phyloP scores from a whole-genome alignment of 2,329 filamentous ascomycete species.

The Immersiporthe knoxdaviesiana region DNA sequence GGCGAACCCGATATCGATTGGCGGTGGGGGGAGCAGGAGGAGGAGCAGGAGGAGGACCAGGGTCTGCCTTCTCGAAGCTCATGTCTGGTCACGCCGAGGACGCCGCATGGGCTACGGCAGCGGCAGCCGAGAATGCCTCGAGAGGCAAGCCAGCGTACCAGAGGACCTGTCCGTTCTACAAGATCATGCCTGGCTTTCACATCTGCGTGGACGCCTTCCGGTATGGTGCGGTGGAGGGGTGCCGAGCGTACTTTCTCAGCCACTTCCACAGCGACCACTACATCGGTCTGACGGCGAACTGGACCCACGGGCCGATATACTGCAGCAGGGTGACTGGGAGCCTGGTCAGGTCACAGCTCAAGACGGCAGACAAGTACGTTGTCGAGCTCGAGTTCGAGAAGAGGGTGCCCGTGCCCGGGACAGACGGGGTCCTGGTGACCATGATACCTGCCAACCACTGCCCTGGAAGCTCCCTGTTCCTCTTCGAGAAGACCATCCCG shows the following conservation, averaged over 20 bases:
- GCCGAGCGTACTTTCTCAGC: constrained; percentile 92
- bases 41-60: constrained; percentile 4
- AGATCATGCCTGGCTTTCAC: constrained; percentile 89
- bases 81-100: constrained; percentile 94
- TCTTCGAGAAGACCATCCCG: constrained; percentile 80
- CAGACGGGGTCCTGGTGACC: constrained; percentile 81
- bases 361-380: constrained; percentile 84
- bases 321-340: constrained; percentile 93
- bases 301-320: constrained; percentile 94
- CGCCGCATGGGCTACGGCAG: constrained; percentile 84
- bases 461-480: constrained; percentile 88
- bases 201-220: constrained; percentile 96
- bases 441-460: constrained; percentile 98
- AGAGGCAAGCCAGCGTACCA: constrained; percentile 85
- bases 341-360: constrained; percentile 82
- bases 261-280: constrained; percentile 99
- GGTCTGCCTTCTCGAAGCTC: constrained; percentile 85
- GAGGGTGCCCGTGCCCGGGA: constrained; percentile 76
- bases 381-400: constrained; percentile 84
- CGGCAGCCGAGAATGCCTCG: constrained; percentile 75
- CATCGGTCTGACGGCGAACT: constrained; percentile 82
- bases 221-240: constrained; percentile 90
- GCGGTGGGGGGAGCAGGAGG: constrained; percentile 31
- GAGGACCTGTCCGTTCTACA: constrained; percentile 96
- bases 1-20: constrained; percentile 72